Base-by-base conservation (phyloP, 768 basidiomycete species). In the Kwoniella newhampshirensis region DNA sequence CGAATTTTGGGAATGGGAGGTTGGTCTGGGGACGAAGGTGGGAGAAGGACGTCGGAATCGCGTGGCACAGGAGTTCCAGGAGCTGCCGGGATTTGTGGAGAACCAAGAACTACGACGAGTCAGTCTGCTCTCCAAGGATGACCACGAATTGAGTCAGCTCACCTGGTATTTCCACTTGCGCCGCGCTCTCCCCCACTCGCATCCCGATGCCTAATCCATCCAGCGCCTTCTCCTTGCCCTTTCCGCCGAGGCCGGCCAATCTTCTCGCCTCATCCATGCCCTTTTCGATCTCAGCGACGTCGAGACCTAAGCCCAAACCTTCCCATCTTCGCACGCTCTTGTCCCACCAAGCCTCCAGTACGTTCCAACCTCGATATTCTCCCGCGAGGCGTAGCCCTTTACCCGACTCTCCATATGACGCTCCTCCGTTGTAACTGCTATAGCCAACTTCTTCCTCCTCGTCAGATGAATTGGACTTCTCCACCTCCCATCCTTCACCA, bases 331-430 rank as follows among this genome's bases (percentile, higher is more conserved):
- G 83, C 45, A 91, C 80, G 77, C 91, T 91, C 64, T 82, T 82
- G 78, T 96, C 93, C 45, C 90, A 92, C 87, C 87, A 89, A 13
- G 91, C 93, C 75, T 97, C 92, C 57, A 96, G 76, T 5, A 91
- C 88, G 72, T 81, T 88, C 92, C 91, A 96, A 5, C 93, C 91
- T 74, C 83, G 82, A 71, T 96, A 96, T 70, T 91, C 86, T 27
- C 91, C 93, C 3, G 82, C 82, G 65, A 93, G 77, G 40, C 87
- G 83, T 67, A 96, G 72, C 3, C 87, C 87, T 48, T 83, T 84
- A 23, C 84, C 84, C 9, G 82, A 76, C 21, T 88, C 86, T 11
- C 82, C 81, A 63, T 88, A 89, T 3, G 86, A 87, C 4, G 59
- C 87, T 20, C 73, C 71, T 51, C 72, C 74, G 51, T 70, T 70